Percentiles rank a stretch among this genome's conserved stretches.
Evolutionary conservation across 352 stramenopile species (phyloP).

Genomic region (Blastocystis sp.): DNA sequence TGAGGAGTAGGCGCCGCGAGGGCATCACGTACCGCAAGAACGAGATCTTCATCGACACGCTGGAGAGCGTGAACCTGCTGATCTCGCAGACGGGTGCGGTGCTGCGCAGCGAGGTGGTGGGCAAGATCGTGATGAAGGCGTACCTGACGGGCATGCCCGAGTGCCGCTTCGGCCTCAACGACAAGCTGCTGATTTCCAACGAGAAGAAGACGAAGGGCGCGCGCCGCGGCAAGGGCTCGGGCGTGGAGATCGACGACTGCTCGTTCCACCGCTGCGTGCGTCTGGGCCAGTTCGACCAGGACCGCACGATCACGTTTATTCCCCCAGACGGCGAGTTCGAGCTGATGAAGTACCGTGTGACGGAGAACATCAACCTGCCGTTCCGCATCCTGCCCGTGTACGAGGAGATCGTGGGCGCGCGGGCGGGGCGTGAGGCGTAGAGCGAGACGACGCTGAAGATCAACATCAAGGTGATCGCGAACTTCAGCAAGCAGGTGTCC

Average conservation of each 20-base stretch:
- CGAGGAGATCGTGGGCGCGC: constrained; percentile 91
- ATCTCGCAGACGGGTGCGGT: constrained; percentile 88
- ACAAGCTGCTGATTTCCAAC: constrained; percentile 96
- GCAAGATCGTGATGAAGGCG: constrained; percentile 93
- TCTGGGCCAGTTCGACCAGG: constrained; percentile 80
- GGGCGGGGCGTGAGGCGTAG: too few relatives aligned
- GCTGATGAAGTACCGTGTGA: constrained; percentile 86
- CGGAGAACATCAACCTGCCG: constrained; percentile 83
- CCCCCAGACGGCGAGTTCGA: constrained; percentile 96
- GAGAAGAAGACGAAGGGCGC: constrained; percentile 78
- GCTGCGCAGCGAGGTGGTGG: constrained; percentile 90
- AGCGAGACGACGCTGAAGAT: constrained; percentile 72
- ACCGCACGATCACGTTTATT: constrained; percentile 94
- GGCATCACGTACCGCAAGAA: constrained; percentile 96
- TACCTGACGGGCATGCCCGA: constrained; percentile 95
- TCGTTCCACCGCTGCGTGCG: constrained; percentile 95
- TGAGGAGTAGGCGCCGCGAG: too few relatives aligned
- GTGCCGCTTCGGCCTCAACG: constrained; percentile 97
- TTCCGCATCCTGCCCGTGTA: constrained; percentile 94
- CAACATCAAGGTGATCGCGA: constrained; percentile 84
- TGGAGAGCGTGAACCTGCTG: constrained; percentile 89
- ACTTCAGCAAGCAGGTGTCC: constrained; percentile 91
- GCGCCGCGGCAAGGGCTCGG: constrained; percentile 73
- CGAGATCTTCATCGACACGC: constrained; percentile 95
- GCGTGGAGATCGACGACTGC: constrained; percentile 92